A percentile compares a stretch with the other conserved stretches of the same genome.
Conservation (phyloP, 2,329 filamentous ascomycete genomes). For the Neonectria neomacrospora region DNA sequence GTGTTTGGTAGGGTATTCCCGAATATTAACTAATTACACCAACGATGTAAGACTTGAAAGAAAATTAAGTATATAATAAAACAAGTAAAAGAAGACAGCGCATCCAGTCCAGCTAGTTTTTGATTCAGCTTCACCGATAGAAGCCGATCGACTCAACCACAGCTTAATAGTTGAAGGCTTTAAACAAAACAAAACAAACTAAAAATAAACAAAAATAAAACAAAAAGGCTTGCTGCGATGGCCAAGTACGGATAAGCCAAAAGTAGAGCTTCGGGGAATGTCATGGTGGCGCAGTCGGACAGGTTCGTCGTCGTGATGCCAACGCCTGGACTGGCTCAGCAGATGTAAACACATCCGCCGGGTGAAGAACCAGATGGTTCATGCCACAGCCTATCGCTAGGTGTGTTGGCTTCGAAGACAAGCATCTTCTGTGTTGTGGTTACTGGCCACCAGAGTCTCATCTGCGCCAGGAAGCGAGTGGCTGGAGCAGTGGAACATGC, state of each 20-base stretch:
- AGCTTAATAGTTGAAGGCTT: neutral
- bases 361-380: neutral
- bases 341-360: neutral
- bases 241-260: neutral
- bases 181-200: neutral
- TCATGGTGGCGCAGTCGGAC: neutral
- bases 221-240: neutral
- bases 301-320: neutral
- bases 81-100: neutral
- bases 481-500: neutral
- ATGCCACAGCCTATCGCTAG: neutral
- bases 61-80: neutral
- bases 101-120: neutral
- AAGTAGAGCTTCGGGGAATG: neutral
- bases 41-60: neutral
- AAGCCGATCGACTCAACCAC: neutral
- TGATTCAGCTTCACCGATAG: neutral
- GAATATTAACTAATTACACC: neutral
- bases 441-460: neutral
- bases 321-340: neutral
- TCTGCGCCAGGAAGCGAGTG: neutral
- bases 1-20: neutral
- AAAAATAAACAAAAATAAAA: neutral
- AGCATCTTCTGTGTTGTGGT: neutral
- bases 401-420: neutral